Evolutionary conservation across 202 grass and related monocot genomes (phyloP).

Genomic region (Eragrostis tef): DNA sequence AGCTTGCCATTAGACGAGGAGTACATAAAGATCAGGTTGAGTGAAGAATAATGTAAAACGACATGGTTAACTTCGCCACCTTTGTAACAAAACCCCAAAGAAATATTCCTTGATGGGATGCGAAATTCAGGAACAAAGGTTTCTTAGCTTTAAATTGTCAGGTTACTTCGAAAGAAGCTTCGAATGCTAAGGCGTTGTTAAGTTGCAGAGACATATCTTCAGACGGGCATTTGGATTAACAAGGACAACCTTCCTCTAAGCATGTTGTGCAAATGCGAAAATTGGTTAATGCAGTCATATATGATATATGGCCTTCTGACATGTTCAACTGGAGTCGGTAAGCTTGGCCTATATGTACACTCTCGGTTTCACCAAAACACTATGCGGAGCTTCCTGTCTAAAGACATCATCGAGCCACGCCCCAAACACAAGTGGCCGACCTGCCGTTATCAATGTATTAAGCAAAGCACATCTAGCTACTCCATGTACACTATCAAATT

Average conservation of each 20-base stretch:
- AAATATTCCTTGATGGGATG: background rate
- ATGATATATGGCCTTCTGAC: no score
- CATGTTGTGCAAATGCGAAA: background rate
- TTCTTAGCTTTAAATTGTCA: no score
- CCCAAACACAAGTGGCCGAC: background rate
- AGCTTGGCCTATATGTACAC: background rate
- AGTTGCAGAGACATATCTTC: background rate
- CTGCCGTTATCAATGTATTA: background rate
- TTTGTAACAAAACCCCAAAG: background rate
- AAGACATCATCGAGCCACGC: background rate
- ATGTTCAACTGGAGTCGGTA: no score
- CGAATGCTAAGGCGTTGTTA: background rate
- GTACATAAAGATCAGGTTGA: background rate
- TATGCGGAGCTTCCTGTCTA: background rate
- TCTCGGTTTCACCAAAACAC: background rate
- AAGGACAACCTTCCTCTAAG: background rate
- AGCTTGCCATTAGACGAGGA: background rate
- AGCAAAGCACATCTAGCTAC: constrained; percentile 3
- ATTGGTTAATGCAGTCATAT: background rate
- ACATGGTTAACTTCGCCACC: background rate
- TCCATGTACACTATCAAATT: constrained; percentile 4
- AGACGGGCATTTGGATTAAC: background rate
- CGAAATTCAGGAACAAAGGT: background rate
- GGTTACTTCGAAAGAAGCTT: no score
- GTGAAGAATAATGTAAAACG: background rate